These are phyloP conservation scores for Triangularia verruculosa DNA, from an alignment of 2,329 filamentous ascomycete genomes.

Conservation along the genomic window DNA sequence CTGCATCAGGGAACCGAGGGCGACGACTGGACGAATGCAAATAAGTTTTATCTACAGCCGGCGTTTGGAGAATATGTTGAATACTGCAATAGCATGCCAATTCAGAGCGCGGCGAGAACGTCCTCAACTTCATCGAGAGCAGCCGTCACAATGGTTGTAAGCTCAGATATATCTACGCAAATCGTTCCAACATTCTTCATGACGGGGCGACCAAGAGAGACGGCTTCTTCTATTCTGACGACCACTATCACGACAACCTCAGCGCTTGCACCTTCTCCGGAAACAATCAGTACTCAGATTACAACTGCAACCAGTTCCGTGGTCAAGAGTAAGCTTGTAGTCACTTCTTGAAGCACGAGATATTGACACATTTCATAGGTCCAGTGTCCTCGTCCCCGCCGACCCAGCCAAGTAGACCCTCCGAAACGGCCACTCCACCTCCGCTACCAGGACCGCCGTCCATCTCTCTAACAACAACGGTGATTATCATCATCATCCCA, in stretches of 20 bases:
- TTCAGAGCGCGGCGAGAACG: not conserved
- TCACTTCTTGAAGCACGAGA: not conserved
- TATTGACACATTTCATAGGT: not conserved
- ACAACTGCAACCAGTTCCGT: not conserved
- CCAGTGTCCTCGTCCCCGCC: not conserved
- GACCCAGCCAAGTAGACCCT: not conserved
- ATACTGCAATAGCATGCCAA: not conserved
- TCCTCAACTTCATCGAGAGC: not conserved
- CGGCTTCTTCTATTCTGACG: not conserved
- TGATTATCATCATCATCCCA: not conserved
- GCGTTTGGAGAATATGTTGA: not conserved
- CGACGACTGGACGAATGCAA: not conserved
- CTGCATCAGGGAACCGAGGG: not conserved
- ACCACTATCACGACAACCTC: not conserved
- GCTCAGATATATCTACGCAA: not conserved
- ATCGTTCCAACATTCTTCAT: not conserved
- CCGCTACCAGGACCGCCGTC: not conserved
- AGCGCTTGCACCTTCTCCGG: too few relatives aligned
- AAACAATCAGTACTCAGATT: too few relatives aligned
- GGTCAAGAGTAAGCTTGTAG: not conserved
- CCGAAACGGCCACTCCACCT: not conserved
- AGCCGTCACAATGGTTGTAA: not conserved
- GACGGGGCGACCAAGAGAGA: not conserved
- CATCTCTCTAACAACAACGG: not conserved
- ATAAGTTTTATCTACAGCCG: not conserved